Percentiles rank a stretch among this genome's conserved stretches.
These are phyloP conservation scores for Centrapalus pauciflorus DNA, from an alignment of 129 eudicot species.

Conservation along the genomic window DNA sequence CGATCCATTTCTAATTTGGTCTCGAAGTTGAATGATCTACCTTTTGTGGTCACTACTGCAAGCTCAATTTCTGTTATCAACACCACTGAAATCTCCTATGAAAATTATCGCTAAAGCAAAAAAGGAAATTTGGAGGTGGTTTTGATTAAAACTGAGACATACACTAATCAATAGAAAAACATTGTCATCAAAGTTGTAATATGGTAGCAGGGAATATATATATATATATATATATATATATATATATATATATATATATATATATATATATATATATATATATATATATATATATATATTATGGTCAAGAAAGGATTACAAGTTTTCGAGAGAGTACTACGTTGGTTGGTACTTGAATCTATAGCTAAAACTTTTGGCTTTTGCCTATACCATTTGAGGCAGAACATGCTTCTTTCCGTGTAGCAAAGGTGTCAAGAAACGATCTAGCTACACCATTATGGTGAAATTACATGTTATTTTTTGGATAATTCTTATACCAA, in stretches of 20 bases:
- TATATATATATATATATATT: too few species aligned
- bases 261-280: too few species aligned
- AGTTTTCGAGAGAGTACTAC: neutral
- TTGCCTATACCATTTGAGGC: conserved; percentile 29
- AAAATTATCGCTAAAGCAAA: neutral
- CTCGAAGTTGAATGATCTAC: neutral
- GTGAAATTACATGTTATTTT: neutral
- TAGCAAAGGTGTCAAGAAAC: neutral
- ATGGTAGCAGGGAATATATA: neutral
- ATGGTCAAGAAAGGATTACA: neutral
- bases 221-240: too few species aligned
- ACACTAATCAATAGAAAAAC: neutral
- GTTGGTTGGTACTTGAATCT: neutral
- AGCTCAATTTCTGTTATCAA: neutral
- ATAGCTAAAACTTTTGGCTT: conserved; percentile 7
- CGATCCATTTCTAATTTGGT: neutral
- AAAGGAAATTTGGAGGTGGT: neutral
- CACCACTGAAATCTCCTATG: too few species aligned
- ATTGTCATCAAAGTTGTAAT: neutral
- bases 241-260: too few species aligned
- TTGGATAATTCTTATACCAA: neutral
- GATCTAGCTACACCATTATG: conserved; percentile 3
- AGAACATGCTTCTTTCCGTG: conserved; percentile 19
- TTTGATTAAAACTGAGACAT: neutral
- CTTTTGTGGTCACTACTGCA: neutral